Percentiles rank a stretch among this genome's conserved stretches.
phyloP scores from a whole-genome alignment of 306 rosid species.

The Cicer yamashitae region DNA sequence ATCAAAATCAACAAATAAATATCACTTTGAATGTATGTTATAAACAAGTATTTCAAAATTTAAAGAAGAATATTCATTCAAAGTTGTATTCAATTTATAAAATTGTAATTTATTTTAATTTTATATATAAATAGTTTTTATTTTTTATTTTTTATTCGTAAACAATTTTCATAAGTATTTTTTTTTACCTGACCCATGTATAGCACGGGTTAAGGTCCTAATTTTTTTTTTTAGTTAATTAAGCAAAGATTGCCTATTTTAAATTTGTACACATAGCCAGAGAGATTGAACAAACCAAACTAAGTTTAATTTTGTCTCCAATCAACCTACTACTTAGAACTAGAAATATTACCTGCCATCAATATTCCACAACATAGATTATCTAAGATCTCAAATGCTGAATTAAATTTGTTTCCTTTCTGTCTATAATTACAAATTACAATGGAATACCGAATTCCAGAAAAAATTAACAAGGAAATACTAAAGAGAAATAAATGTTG shows the following conservation, averaged over 20 bases:
- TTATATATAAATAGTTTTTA: too few relatives aligned
- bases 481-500: not conserved
- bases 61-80: too few relatives aligned
- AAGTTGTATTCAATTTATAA: too few relatives aligned
- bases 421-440: constrained; percentile 23
- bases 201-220: too few relatives aligned
- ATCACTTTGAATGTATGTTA: too few relatives aligned
- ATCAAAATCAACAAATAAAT: too few relatives aligned
- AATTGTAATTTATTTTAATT: too few relatives aligned
- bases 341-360: not conserved
- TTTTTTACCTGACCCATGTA: too few relatives aligned
- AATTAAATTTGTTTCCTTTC: constrained; percentile 27
- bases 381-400: constrained; percentile 26
- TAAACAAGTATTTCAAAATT: too few relatives aligned
- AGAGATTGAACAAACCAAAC: not conserved
- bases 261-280: too few relatives aligned
- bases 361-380: not conserved
- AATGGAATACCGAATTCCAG: constrained; percentile 5
- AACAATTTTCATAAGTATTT: too few relatives aligned
- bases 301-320: not conserved
- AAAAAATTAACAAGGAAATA: constrained; percentile 8
- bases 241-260: not conserved
- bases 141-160: too few relatives aligned
- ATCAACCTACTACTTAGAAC: not conserved
- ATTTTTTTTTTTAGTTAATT: not conserved